phyloP scores from a whole-genome alignment of 208 protist species.

The Leptomonas pyrrhocoris region DNA sequence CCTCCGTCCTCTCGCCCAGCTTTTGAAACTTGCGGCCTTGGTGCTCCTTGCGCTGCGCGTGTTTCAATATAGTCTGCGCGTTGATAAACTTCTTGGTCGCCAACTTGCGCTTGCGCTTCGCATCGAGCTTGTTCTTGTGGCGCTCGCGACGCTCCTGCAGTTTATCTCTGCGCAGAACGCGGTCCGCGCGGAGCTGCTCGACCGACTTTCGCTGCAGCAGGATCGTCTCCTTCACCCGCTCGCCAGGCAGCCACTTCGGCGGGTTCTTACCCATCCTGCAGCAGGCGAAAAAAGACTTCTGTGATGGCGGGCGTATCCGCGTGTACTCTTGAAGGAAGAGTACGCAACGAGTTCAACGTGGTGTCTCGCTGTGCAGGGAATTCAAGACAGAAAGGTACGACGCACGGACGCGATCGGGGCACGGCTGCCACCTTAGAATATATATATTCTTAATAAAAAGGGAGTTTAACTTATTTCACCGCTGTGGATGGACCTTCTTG shows the following conservation, averaged over 20 bases:
- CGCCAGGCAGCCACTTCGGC: constrained; percentile 89
- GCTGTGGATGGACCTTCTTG: no score
- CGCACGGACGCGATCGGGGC: no score
- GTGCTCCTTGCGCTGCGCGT: constrained; percentile 76
- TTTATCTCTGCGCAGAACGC: constrained; percentile 80
- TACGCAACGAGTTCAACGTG: no score
- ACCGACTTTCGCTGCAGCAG: constrained; percentile 91
- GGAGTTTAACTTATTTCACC: no score
- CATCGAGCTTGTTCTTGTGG: constrained; percentile 84
- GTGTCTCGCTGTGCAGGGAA: no score
- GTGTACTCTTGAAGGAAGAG: no score
- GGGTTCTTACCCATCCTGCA: constrained; percentile 85
- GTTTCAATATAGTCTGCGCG: constrained; percentile 85
- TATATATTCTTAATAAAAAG: no score
- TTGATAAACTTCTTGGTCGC: constrained; percentile 87
- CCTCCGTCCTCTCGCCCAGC: constrained; percentile 76
- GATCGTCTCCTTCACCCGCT: constrained; percentile 93
- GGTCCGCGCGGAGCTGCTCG: constrained; percentile 85
- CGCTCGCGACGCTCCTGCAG: constrained; percentile 78
- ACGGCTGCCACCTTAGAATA: no score
- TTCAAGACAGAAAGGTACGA: no score
- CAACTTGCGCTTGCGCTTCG: constrained; percentile 85
- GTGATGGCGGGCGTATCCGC: no score
- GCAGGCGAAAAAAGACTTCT: no score
- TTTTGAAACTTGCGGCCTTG: constrained; percentile 78